Conservation (phyloP, 805 yeast species). For the Teunomyces funiuensis region DNA sequence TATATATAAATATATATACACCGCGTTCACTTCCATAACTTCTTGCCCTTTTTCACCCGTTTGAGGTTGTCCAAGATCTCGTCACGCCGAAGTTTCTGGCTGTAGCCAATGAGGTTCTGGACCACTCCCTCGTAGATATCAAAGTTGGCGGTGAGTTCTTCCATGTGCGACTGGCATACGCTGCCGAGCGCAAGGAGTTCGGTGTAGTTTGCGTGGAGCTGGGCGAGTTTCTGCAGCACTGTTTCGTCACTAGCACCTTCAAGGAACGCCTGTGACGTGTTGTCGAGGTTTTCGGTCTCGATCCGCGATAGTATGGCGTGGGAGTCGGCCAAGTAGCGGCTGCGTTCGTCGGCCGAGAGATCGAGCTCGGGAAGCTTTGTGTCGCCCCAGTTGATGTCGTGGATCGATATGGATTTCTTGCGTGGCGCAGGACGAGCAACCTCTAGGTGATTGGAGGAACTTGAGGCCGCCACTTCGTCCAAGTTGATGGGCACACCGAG, state of each 20-base stretch:
- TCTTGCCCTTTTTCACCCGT: slow-evolving; percentile 9
- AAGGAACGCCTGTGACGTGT: slow-evolving; percentile 29
- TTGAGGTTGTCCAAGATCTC: slow-evolving; percentile 35
- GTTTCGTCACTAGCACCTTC: slow-evolving; percentile 17
- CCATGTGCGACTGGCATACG: slow-evolving; percentile 53
- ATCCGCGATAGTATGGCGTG: slow-evolving; percentile 25
- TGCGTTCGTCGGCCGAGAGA: slow-evolving; percentile 28
- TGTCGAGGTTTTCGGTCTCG: slow-evolving; percentile 35
- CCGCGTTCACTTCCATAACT: slow-evolving; percentile 12
- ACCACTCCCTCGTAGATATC: slow-evolving; percentile 82
- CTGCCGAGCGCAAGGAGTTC: slow-evolving; percentile 29
- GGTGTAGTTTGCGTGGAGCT: slow-evolving; percentile 25
- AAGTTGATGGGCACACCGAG: slow-evolving; percentile 74
- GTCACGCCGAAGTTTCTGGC: slow-evolving; percentile 70
- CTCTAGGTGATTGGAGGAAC: not conserved
- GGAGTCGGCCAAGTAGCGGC: slow-evolving; percentile 24
- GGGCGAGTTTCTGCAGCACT: slow-evolving; percentile 31
- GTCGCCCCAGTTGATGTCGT: slow-evolving; percentile 34
- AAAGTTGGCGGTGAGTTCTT: slow-evolving; percentile 59
- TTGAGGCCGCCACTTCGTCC: slow-evolving; percentile 44
- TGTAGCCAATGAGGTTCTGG: slow-evolving; percentile 85
- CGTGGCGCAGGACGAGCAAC: slow-evolving; percentile 3
- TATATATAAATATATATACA: slow-evolving; percentile 1
- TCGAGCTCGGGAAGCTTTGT: slow-evolving; percentile 38
- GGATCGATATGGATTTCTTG: slow-evolving; percentile 6